These are phyloP conservation scores for Apiospora marii DNA, from an alignment of 2,329 filamentous ascomycete genomes.

Conservation along the genomic window DNA sequence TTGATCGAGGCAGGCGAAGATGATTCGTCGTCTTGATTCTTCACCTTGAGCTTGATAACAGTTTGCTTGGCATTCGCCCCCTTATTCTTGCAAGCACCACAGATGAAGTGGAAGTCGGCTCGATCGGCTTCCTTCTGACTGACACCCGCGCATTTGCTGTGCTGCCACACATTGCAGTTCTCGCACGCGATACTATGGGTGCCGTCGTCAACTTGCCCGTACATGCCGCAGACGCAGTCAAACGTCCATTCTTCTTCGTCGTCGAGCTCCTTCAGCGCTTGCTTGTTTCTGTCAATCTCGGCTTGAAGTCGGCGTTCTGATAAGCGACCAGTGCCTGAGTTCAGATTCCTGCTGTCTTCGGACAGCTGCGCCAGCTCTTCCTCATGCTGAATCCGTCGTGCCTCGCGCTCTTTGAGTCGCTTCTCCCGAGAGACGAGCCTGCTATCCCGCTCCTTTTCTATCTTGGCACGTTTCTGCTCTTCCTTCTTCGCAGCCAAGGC, in stretches of 20 bases:
- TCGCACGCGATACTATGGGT: constrained; percentile 95
- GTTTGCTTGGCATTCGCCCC: constrained; percentile 65
- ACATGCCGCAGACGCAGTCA: constrained; percentile 89
- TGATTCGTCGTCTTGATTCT: constrained; percentile 37
- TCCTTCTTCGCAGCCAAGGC: constrained; percentile 72
- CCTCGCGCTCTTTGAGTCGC: constrained; percentile 84
- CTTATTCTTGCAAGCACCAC: constrained; percentile 77
- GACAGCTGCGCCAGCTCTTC: constrained; percentile 83
- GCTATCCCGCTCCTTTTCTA: constrained; percentile 78
- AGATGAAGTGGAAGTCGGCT: constrained; percentile 88
- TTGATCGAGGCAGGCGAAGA: constrained; percentile 36
- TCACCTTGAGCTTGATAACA: constrained; percentile 63
- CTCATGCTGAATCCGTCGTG: constrained; percentile 82
- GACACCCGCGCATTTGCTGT: constrained; percentile 90
- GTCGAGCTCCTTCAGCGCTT: constrained; percentile 75
- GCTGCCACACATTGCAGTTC: constrained; percentile 94
- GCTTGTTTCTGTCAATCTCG: constrained; percentile 81
- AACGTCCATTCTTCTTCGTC: constrained; percentile 86
- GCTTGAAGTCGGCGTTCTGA: constrained; percentile 84
- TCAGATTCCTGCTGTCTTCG: constrained; percentile 70
- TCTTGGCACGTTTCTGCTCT: constrained; percentile 64
- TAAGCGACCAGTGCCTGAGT: constrained; percentile 64
- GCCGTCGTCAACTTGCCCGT: constrained; percentile 94
- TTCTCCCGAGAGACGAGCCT: constrained; percentile 86
- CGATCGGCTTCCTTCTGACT: constrained; percentile 80